These are phyloP conservation scores for Chlamydomonas incerta DNA, from an alignment of 139 green algal species.

Conservation along the genomic window DNA sequence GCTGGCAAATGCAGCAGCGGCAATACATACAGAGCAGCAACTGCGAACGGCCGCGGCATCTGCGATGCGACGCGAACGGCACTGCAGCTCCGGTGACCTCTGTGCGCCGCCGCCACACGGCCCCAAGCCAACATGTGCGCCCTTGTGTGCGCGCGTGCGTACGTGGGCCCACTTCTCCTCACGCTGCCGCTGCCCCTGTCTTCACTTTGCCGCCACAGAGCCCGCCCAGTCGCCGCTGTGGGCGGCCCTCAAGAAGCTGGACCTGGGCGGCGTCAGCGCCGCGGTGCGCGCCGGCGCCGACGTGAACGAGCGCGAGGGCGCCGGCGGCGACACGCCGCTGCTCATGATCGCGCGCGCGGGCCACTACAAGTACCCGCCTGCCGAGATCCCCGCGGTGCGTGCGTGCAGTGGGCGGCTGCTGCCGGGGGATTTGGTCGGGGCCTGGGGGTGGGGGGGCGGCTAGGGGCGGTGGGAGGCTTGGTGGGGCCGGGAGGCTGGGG, in stretches of 20 bases:
- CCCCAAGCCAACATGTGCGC: too few species aligned
- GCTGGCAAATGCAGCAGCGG: too few species aligned
- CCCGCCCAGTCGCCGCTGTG: slow-evolving; percentile 17
- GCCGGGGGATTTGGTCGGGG: too few species aligned
- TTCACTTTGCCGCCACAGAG: not conserved
- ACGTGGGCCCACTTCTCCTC: too few species aligned
- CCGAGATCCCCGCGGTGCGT: slow-evolving; percentile 50
- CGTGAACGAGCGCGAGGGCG: slow-evolving; percentile 36
- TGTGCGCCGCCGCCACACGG: too few species aligned
- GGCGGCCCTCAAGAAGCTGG: slow-evolving; percentile 39
- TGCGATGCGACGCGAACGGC: too few species aligned
- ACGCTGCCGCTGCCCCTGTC: not conserved
- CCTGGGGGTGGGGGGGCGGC: not conserved
- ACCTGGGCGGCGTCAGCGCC: slow-evolving; percentile 38
- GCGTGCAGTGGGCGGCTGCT: not conserved
- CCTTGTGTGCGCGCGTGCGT: too few species aligned
- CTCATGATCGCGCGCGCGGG: slow-evolving; percentile 55
- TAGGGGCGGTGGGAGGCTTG: too few species aligned
- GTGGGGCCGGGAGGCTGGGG: too few species aligned
- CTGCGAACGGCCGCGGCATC: too few species aligned
- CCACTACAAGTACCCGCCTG: slow-evolving; percentile 66
- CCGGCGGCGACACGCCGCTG: slow-evolving; percentile 54
- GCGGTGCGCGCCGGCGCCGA: slow-evolving; percentile 35
- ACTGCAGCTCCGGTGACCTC: too few species aligned
- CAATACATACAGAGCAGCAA: too few species aligned